Conservation (phyloP, 1,139 yeast species). For the Debaryomyces sp. region DNA sequence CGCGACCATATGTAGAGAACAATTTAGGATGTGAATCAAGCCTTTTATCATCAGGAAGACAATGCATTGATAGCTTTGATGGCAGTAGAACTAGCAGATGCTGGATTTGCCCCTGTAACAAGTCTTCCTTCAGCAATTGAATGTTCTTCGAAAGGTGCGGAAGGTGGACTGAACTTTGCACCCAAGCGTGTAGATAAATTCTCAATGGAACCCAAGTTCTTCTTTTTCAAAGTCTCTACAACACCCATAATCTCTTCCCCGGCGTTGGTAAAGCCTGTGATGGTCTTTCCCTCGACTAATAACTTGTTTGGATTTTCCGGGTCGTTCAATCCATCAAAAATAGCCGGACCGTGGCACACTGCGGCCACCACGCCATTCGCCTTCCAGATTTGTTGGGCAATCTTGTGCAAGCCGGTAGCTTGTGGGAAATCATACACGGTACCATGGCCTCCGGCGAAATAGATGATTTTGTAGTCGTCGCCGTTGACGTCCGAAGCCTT, state of each 20-base stretch:
- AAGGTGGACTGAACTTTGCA: slow-evolving; percentile 48
- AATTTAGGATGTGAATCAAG: background rate
- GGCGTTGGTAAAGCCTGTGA: slow-evolving; percentile 62
- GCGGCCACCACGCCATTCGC: slow-evolving; percentile 60
- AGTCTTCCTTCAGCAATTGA: slow-evolving; percentile 55
- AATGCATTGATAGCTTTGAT: slow-evolving; percentile 21
- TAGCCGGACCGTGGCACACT: slow-evolving; percentile 69
- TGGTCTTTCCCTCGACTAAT: slow-evolving; percentile 52
- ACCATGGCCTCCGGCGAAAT: slow-evolving; percentile 69
- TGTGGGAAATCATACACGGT: slow-evolving; percentile 59
- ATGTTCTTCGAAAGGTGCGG: slow-evolving; percentile 56
- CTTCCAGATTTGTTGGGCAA: slow-evolving; percentile 49
- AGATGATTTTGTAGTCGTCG: slow-evolving; percentile 54
- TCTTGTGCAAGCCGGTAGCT: slow-evolving; percentile 47
- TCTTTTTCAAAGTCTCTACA: slow-evolving; percentile 32
- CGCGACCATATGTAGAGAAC: background rate
- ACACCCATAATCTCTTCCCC: slow-evolving; percentile 52
- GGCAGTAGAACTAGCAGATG: slow-evolving; percentile 57
- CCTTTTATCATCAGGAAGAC: background rate
- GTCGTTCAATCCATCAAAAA: slow-evolving; percentile 50
- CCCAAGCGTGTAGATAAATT: slow-evolving; percentile 38
- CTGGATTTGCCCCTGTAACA: slow-evolving; percentile 67
- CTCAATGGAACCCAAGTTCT: slow-evolving; percentile 37
- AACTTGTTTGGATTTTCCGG: slow-evolving; percentile 39
- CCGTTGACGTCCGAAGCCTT: slow-evolving; percentile 48